These are phyloP conservation scores for Calocybe indica DNA, from an alignment of 768 basidiomycete species.

Conservation along the genomic window DNA sequence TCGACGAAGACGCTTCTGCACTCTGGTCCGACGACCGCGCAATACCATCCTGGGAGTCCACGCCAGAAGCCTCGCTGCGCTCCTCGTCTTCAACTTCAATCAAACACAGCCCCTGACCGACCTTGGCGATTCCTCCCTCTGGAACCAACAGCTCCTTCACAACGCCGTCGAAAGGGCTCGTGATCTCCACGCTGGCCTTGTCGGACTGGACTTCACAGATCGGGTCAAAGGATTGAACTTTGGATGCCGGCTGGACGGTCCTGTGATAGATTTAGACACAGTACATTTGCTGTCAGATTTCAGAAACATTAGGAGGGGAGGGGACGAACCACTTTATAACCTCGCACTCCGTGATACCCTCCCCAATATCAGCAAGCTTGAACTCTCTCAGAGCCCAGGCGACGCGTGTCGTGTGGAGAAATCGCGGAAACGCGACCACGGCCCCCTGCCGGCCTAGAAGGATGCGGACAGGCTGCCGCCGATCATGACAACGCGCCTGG, in stretches of 20 bases:
- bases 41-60: conserved; percentile 9
- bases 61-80: conserved; percentile 12
- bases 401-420: too few species aligned
- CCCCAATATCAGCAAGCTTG: conserved; percentile 82
- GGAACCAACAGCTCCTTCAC: conserved; percentile 67
- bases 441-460: too few species aligned
- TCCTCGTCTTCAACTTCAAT: conserved; percentile 75
- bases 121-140: conserved; percentile 81
- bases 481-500: too few species aligned
- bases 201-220: conserved; percentile 87
- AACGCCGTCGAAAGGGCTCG: conserved; percentile 76
- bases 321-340: conserved; percentile 73
- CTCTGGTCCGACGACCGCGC: too few species aligned
- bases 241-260: conserved; percentile 50
- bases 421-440: too few species aligned
- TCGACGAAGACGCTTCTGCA: conserved; percentile 7
- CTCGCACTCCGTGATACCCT: conserved; percentile 90
- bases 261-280: conserved; percentile 28
- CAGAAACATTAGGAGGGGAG: conserved; percentile 21
- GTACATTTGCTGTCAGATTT: background rate
- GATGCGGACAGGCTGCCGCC: too few species aligned
- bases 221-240: conserved; percentile 60
- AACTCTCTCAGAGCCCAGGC: conserved; percentile 37
- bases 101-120: conserved; percentile 69
- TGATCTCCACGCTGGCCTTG: conserved; percentile 90